phyloP scores from a whole-genome alignment of 345 rosid genomes.

The Pistacia vera region DNA sequence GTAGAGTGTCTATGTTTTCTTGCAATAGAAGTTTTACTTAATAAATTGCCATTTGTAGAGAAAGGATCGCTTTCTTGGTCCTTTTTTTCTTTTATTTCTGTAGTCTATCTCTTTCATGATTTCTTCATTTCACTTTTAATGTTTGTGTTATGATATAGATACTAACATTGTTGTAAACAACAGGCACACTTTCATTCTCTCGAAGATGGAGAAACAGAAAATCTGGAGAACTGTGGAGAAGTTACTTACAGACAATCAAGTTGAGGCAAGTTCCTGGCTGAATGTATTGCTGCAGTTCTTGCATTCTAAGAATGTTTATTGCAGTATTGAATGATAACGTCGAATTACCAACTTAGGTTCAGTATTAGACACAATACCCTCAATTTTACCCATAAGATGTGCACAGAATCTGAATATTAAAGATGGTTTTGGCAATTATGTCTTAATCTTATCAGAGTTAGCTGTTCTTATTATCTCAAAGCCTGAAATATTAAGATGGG shows the following conservation, averaged over 20 bases:
- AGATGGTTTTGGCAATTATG: background rate
- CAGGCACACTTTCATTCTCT: slow-evolving; percentile 92
- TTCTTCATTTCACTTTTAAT: background rate
- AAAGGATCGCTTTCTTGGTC: background rate
- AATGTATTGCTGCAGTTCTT: background rate
- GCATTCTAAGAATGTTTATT: background rate
- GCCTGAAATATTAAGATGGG: background rate
- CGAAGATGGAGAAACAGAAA: slow-evolving; percentile 63
- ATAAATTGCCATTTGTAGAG: slow-evolving; percentile 4
- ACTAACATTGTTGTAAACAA: slow-evolving; percentile 22
- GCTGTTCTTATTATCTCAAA: background rate
- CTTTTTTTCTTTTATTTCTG: background rate
- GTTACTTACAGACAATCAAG: slow-evolving; percentile 90
- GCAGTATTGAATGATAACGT: background rate
- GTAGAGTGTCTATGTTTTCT: background rate
- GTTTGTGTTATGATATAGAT: background rate
- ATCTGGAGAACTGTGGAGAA: slow-evolving; percentile 85
- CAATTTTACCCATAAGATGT: background rate
- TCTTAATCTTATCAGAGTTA: slow-evolving; percentile 6
- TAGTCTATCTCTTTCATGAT: background rate
- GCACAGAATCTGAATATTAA: slow-evolving; percentile 9
- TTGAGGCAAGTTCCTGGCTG: slow-evolving; percentile 69
- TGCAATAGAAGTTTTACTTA: background rate
- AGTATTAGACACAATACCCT: background rate
- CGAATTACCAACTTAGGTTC: background rate